Base-by-base conservation (phyloP, 1,284 basidiomycete genomes). In the Agaricales sp. region DNA sequence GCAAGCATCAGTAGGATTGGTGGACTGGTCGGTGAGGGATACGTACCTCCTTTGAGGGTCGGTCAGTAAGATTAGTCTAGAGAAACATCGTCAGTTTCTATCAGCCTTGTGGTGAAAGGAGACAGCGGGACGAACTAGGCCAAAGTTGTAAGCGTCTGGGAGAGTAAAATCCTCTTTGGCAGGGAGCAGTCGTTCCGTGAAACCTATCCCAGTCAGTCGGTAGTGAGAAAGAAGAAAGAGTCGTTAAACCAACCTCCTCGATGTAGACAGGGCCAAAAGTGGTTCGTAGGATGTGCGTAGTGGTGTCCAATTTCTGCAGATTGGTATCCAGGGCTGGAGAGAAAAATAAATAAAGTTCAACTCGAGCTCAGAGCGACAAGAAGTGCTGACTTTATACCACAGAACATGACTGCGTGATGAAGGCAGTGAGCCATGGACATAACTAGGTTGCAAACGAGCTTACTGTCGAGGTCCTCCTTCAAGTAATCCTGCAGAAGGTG, bases 251-350 rank as follows among this genome's bases (percentile, higher is more conserved):
- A 54, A 75, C 78, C 74, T 19, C 76, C 75, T 16, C 68, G 67
- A 54, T 78, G 65, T 0, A 85, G 67, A 49, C 75, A 78, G 44
- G 67, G 66, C 79, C 78, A 83, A 57, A 82, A 83, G 47, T 79
- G 76, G 59, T 90, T 90, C 1, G 77, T 79, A 1, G 77, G 78
- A 55, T 82, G 77, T 1, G 77, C 82, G 58, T 80, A 90, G 59
- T 88, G 85, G 59, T 84, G 79, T 0, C 85, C 84, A 3, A 71
- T 65, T 48, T 70, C 67, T 0, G 82, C 78, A 1, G 80, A 84
- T 56, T 62, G 69, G 49, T 75, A 64, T 1, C 83, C 83, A 13
- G 78, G 77, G 57, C 76, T 83, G 49, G 3, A 46, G 3, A 23
- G 47, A 37, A 30, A n/a, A n/a, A n/a, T n/a, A n/a, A n/a, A n/a